These are phyloP conservation scores for Botrytis aclada DNA, from an alignment of 2,329 filamentous ascomycete genomes.

Conservation along the genomic window DNA sequence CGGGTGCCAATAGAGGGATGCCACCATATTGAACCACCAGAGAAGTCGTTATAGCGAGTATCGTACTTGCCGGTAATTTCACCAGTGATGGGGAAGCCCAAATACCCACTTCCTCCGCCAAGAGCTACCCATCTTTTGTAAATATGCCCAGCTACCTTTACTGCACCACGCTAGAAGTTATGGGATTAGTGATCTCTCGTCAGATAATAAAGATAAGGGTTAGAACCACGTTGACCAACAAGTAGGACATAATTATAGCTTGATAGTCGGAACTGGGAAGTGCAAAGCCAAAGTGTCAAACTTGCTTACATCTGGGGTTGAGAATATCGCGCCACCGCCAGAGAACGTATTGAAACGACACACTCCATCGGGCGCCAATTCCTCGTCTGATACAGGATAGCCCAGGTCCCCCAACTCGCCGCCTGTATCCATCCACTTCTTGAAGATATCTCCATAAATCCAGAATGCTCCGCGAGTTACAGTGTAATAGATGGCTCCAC, in stretches of 20 bases:
- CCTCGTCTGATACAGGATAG: slow-evolving; percentile 13
- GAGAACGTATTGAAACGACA: slow-evolving; percentile 10
- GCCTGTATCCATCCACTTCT: slow-evolving; percentile 11
- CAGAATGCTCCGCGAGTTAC: slow-evolving; percentile 12
- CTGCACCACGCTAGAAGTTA: not conserved
- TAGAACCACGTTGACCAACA: not conserved
- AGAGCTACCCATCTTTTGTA: slow-evolving; percentile 9
- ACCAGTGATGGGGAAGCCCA: not conserved
- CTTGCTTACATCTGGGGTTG: slow-evolving; percentile 5
- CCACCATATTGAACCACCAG: slow-evolving; percentile 14
- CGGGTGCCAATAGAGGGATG: not conserved
- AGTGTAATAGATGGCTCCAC: slow-evolving; percentile 13
- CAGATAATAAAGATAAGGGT: not conserved
- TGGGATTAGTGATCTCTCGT: not conserved
- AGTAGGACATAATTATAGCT: not conserved
- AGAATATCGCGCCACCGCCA: not conserved
- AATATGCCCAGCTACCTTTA: not conserved
- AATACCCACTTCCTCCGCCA: not conserved
- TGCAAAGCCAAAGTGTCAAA: not conserved
- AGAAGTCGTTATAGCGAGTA: slow-evolving; percentile 5
- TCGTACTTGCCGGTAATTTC: not conserved
- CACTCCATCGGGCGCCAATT: not conserved
- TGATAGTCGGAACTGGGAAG: not conserved
- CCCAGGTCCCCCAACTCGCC: slow-evolving; percentile 1
- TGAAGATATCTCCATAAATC: slow-evolving; percentile 15